Evolutionary conservation across 2,329 filamentous ascomycete species (phyloP), one percentile per base, ranked within the genome.

Genomic region (Ambrosiella cleistominuta): DNA sequence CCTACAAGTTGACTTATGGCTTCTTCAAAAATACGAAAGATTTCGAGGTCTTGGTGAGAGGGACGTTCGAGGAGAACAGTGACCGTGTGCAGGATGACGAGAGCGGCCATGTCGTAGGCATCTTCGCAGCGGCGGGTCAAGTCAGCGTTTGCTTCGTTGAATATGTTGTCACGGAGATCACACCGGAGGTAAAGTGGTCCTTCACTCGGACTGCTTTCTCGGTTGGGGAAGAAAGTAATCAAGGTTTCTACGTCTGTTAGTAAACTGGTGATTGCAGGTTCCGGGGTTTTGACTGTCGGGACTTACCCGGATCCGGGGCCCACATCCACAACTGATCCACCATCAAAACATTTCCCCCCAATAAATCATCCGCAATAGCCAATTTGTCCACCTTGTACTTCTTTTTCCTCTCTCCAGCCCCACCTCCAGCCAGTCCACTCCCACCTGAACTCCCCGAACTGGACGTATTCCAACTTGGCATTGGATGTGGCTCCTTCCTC

Each of bases 241-340:
- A 80, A 62, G 0, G 76, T 79, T 15, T 72, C 75, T 78, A 37
- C 19, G 7, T 3, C 54, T 35, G 27, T 56, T 42, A 56, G 47
- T n/a, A 57, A 35, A 12, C 15, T 9, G 11, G 12, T 7, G 15
- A n/a, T 8, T 42, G 44, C n/a, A 8, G 19, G n/a, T 8, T 17
- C 19, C 5, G 5, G n/a, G 19, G 4, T 35, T 54, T 2, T 17
- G 44, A 42, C 40, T 42, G 11, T 42, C 40, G 11, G 0, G 1
- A 67, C 74, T 67, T 64, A 78, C 75, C 74, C 13, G 70, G 74
- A 57, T 78, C 72, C n/a, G 80, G 70, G 0, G 72, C 74, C 77
- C 77, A 80, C 0, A 83, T 65, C 81, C 81, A 84, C 1, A 84
- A 66, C 63, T 84, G 80, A 60, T 84, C 81, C 0, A 84, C 77